These are phyloP conservation scores for Zostera marina DNA, from an alignment of 116 monocot genomes.

Conservation along the genomic window DNA sequence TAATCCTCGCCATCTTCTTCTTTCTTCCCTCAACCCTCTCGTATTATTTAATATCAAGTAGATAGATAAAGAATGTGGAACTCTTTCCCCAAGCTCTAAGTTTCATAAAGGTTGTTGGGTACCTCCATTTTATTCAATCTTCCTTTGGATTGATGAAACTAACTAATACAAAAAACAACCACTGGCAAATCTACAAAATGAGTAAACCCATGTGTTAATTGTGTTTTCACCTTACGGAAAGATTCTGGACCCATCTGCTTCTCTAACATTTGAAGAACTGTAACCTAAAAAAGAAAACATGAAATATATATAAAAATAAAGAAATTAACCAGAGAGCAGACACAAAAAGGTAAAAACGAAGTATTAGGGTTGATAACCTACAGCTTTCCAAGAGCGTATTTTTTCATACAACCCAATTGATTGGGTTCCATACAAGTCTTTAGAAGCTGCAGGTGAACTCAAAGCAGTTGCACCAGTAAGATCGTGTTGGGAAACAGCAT, in stretches of 20 bases:
- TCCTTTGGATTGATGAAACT: not conserved
- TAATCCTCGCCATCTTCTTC: too few relatives aligned
- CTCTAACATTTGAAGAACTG: constrained; percentile 96
- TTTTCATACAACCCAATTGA: constrained; percentile 78
- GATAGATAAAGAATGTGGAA: too few relatives aligned
- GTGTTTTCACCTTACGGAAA: constrained; percentile 54
- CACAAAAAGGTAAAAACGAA: not conserved
- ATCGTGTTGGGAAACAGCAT: constrained; percentile 79
- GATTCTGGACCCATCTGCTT: constrained; percentile 99
- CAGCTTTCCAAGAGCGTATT: constrained; percentile 89
- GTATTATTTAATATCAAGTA: too few relatives aligned
- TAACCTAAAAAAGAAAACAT: constrained; percentile 25
- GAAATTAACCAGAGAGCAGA: not conserved
- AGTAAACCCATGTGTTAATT: not conserved
- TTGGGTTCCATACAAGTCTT: constrained; percentile 83
- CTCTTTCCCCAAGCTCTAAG: too few relatives aligned
- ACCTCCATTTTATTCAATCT: too few relatives aligned
- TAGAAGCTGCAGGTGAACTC: constrained; percentile 49
- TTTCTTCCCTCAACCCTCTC: too few relatives aligned
- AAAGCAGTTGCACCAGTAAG: constrained; percentile 72
- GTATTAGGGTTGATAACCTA: constrained; percentile 17
- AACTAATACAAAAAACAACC: not conserved
- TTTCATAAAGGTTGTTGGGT: too few relatives aligned
- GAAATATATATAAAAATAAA: not conserved
- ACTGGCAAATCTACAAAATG: not conserved